These are phyloP conservation scores for Mycena haematopus DNA, from an alignment of 768 basidiomycete species.

Conservation along the genomic window DNA sequence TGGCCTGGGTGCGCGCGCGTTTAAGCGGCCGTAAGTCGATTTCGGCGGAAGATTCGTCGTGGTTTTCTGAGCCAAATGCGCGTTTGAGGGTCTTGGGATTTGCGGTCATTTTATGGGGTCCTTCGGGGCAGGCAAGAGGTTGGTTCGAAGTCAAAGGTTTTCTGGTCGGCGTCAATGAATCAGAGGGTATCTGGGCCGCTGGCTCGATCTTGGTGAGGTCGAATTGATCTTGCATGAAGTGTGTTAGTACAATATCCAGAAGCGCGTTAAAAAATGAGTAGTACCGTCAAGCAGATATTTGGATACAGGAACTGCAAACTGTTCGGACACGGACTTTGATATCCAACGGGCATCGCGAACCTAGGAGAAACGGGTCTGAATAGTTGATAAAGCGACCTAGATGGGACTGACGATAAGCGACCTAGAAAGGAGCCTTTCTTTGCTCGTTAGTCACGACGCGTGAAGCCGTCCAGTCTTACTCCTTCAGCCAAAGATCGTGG, in stretches of 20 bases:
- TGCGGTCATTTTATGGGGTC: background rate
- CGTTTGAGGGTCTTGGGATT: conserved; percentile 24
- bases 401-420: conserved; percentile 22
- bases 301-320: conserved; percentile 23
- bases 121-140: background rate
- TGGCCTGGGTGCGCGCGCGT: conserved; percentile 16
- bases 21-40: conserved; percentile 25
- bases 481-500: conserved; percentile 18
- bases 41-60: conserved; percentile 19
- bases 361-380: background rate
- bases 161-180: background rate
- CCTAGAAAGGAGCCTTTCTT: conserved; percentile 22
- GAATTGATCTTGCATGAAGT: conserved; percentile 22
- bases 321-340: conserved; percentile 25
- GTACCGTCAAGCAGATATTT: conserved; percentile 28
- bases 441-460: background rate
- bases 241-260: background rate
- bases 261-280: background rate
- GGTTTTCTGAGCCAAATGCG: conserved; percentile 11
- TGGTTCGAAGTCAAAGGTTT: background rate
- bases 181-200: background rate
- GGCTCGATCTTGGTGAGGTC: conserved; percentile 15
- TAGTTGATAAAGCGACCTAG: background rate
- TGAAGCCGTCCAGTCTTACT: conserved; percentile 6
- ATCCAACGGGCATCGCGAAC: conserved; percentile 29